A percentile compares a stretch with the other conserved stretches of the same genome.
Evolutionary conservation across 352 stramenopile genomes (phyloP).

Genomic region (Globisporangium spiculum): DNA sequence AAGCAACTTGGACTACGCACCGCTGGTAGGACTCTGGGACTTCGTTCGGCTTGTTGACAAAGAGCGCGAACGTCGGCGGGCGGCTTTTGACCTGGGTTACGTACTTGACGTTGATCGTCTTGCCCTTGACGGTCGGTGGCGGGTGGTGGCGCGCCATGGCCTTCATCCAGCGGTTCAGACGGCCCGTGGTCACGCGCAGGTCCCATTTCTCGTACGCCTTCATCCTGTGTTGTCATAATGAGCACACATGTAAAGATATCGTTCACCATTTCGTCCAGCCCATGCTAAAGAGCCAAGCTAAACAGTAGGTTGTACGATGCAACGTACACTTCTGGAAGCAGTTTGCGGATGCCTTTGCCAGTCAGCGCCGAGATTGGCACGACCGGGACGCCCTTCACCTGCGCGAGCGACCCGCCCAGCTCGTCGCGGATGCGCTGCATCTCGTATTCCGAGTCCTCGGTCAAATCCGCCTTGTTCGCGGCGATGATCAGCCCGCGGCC

Average conservation of each 20-base stretch:
- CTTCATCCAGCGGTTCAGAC: conserved; percentile 82
- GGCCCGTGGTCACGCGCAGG: conserved; percentile 69
- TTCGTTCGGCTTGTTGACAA: conserved; percentile 76
- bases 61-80: conserved; percentile 77
- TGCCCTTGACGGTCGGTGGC: conserved; percentile 77
- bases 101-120: conserved; percentile 87
- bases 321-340: conserved; percentile 72
- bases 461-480: conserved; percentile 78
- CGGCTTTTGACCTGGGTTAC: conserved; percentile 82
- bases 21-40: conserved; percentile 76
- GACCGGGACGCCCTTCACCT: conserved; percentile 74
- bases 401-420: conserved; percentile 63
- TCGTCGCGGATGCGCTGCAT: conserved; percentile 69
- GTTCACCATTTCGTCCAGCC: background rate
- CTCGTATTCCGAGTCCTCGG: conserved; percentile 48
- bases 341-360: conserved; percentile 73
- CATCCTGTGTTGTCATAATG: conserved; percentile 25
- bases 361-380: conserved; percentile 77
- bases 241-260: background rate
- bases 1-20: conserved; percentile 16
- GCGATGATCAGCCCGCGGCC: conserved; percentile 68
- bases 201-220: conserved; percentile 84
- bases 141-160: conserved; percentile 82
- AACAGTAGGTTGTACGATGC: background rate
- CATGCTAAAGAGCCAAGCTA: background rate